Evolutionary conservation across 805 yeast genomes (phyloP), one percentile per base, ranked within the genome.

Genomic region (Wickerhamiella brachini): DNA sequence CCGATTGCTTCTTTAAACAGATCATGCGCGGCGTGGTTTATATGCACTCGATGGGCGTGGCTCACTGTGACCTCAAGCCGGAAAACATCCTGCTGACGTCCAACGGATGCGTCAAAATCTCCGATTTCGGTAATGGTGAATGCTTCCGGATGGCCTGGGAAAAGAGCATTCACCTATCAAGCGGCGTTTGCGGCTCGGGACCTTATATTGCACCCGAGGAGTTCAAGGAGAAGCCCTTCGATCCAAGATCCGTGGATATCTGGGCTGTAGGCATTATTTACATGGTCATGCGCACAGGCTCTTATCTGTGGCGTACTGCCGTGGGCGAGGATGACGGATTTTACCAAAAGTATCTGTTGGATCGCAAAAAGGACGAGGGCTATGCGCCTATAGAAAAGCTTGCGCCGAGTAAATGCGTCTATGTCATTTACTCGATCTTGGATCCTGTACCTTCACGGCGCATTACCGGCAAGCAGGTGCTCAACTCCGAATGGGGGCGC

Each of bases 191-290:
- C 60, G 97, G 97, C 2, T 83, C 94, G 1, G 90, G 81, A 53
- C 93, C 96, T 1, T 89, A 86, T 66, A 86, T 87, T 64, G 85
- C 96, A 0, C 97, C 97, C 0, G 97, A 88, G 62, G 95, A 89
- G 65, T 84, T 77, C 62, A 62, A 63, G 18, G 65, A 68, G 5
- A 71, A 73, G 45, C 72, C 70, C 45, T 84, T 83, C 60, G 95
- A 86, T 57, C 86, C 95, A 10, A 68, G 88, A 49, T 72, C 79
- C 24, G 89, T 85, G 45, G 97, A 89, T 64, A 78, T 85, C 51
- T 89, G 97, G 97, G 84, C 95, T 2, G 67, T 82, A 46, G 97
- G 95, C 39, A 76, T 89, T 2, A 75, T 83, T 24, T 83, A 82
- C 65, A 71, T 81, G 71, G 82, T 81, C 10, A 82, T 82, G 89